Conservation (phyloP, 2,329 filamentous ascomycete genomes). For the Incumbomyces delicatus region DNA sequence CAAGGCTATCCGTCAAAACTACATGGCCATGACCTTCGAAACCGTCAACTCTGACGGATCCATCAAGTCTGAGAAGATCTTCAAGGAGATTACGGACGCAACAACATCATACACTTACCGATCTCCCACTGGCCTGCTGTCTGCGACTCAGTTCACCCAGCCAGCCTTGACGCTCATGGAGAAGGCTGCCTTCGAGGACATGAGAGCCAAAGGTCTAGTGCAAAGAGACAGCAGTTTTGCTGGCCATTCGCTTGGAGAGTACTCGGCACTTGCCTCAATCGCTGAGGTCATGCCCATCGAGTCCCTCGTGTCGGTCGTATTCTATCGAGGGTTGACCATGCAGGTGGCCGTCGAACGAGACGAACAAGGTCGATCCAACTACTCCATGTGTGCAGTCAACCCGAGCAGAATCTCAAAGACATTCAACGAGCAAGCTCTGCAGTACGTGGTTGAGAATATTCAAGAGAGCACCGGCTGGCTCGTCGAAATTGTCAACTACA, state of each 20-base stretch:
- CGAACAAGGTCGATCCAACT: slow-evolving; percentile 85
- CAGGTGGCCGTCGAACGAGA: slow-evolving; percentile 98
- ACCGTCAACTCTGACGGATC: slow-evolving; percentile 85
- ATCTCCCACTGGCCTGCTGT: slow-evolving; percentile 86
- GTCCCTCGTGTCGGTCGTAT: slow-evolving; percentile 93
- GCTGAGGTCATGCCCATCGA: slow-evolving; percentile 99
- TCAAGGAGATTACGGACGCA: slow-evolving; percentile 90
- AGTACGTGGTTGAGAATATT: slow-evolving; percentile 94
- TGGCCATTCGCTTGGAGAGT: slow-evolving; percentile 95
- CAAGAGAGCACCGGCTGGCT: slow-evolving; percentile 90
- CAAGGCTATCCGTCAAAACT: slow-evolving; percentile 96
- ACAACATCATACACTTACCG: slow-evolving; percentile 95
- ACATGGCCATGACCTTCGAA: slow-evolving; percentile 99
- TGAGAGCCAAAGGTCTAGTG: slow-evolving; percentile 93
- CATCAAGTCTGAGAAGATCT: slow-evolving; percentile 98
- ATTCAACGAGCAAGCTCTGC: slow-evolving; percentile 93
- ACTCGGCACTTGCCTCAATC: slow-evolving; percentile 88
- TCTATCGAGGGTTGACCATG: slow-evolving; percentile 98
- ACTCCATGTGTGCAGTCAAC: slow-evolving; percentile 99
- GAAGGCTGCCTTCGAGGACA: slow-evolving; percentile 98
- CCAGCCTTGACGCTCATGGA: slow-evolving; percentile 97
- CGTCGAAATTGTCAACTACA: slow-evolving; percentile 97
- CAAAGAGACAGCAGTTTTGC: slow-evolving; percentile 95
- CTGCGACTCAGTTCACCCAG: slow-evolving; percentile 97
- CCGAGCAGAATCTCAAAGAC: slow-evolving; percentile 96